Percentiles rank a stretch among this genome's conserved stretches.
Evolutionary conservation across 352 stramenopile genomes (phyloP).

Genomic region (Phytopythium kandeliae): DNA sequence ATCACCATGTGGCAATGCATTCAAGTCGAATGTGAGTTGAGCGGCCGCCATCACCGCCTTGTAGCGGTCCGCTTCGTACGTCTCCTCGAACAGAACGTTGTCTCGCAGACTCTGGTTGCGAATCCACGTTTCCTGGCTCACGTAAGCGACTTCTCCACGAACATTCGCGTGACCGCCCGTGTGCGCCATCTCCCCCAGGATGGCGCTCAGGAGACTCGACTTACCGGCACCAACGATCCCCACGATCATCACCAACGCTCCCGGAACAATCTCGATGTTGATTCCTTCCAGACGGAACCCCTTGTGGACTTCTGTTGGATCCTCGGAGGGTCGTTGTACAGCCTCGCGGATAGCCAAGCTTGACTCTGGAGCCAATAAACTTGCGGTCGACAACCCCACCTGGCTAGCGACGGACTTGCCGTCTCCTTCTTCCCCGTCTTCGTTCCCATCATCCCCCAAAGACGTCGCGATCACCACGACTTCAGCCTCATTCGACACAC

Average conservation of each 20-base stretch:
- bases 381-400: too few species aligned
- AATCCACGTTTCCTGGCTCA: slow-evolving; percentile 36
- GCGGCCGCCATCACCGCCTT: slow-evolving; percentile 59
- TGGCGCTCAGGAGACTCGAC: slow-evolving; percentile 35
- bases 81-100: slow-evolving; percentile 33
- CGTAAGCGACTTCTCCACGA: slow-evolving; percentile 19
- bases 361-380: neutral
- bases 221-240: slow-evolving; percentile 48
- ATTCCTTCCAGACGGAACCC: slow-evolving; percentile 6
- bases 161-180: neutral
- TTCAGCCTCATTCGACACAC: too few species aligned
- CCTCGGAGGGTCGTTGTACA: neutral
- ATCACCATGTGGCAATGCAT: slow-evolving; percentile 85
- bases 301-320: neutral
- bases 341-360: neutral
- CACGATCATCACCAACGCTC: slow-evolving; percentile 46
- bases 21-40: slow-evolving; percentile 79
- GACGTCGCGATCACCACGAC: too few species aligned
- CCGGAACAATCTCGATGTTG: slow-evolving; percentile 34
- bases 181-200: slow-evolving; percentile 12
- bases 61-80: slow-evolving; percentile 20
- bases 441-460: too few species aligned
- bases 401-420: too few species aligned
- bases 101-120: slow-evolving; percentile 21
- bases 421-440: too few species aligned